Evolutionary conservation across 2,329 filamentous ascomycete species (phyloP), one percentile per base, ranked within the genome.

Genomic region (Aspergillus caelatus): DNA sequence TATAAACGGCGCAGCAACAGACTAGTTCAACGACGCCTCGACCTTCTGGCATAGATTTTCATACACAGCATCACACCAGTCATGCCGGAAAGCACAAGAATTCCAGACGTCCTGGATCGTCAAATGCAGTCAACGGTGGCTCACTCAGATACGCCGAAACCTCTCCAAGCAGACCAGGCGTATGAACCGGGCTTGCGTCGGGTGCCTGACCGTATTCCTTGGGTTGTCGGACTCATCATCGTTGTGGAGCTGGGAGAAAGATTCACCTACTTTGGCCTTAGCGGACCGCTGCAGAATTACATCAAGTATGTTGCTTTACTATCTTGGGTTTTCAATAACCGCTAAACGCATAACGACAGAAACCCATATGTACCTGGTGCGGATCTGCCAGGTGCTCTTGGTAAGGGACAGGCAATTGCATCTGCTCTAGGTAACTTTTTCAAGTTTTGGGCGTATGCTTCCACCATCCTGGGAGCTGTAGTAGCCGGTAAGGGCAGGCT

Each of bases 381-480:
- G 16, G 65, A 60, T 1, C 58, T 65, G 2, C 65, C 65, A 23
- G 65, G 65, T 12, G 65, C 63, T 2, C 53, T 67, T 16, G 64
- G 60, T 3, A 65, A 43, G 39, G 65, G 65, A 7, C 65, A 65
- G 56, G 53, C 65, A 21, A 39, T 64, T 34, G 65, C 65, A n/a
- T 60, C 65, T 0, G 63, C 65, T 3, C 48, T 66, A 19, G 61
- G 63, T 3, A 74, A 74, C 62, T 73, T 74, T 55, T 74, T 74
- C 61, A 67, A 75, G 50, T 81, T 82, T 70, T 82, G 77, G 75
- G 76, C 77, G 36, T 82, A 82, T 70, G 64, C 81, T 36, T 82
- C 81, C 23, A 84, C 85, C 1, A 78, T 85, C 8, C 60, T 81
- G 7, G 81, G 82, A 58, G 85, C 83, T 14, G 79, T 83, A 57